phyloP scores from a whole-genome alignment of 2,329 filamentous ascomycete genomes.

The Verticillium zaregamsianum region DNA sequence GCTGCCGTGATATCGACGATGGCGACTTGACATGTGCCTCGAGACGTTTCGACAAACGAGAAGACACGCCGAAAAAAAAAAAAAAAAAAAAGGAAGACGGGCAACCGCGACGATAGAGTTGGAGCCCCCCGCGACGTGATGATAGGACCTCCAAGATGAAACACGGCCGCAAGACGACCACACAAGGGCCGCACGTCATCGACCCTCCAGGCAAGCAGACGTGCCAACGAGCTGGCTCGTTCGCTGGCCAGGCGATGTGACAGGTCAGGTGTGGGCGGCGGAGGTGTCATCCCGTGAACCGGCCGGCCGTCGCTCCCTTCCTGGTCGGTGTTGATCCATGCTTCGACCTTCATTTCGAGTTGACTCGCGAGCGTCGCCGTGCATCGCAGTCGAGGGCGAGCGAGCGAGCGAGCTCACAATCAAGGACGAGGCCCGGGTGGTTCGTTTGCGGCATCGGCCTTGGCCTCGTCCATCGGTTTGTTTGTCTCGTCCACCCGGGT shows the following conservation, averaged over 20 bases:
- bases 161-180: background rate
- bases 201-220: background rate
- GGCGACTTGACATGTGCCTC: no score
- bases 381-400: background rate
- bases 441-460: background rate
- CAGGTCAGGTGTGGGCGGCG: background rate
- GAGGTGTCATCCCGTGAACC: background rate
- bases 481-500: background rate
- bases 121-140: no score
- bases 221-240: background rate
- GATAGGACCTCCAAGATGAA: background rate
- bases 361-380: background rate
- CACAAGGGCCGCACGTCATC: background rate
- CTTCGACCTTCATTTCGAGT: background rate
- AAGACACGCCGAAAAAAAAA: no score
- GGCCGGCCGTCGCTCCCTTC: background rate
- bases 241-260: background rate
- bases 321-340: background rate
- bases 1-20: background rate
- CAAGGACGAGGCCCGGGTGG: no score
- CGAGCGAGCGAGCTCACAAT: no score
- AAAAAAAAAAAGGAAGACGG: no score
- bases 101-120: no score
- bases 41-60: no score
- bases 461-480: background rate